Evolutionary conservation across 495 filamentous ascomycete genomes (phyloP).

Genomic region (Penicillium macrosclerotiorum): DNA sequence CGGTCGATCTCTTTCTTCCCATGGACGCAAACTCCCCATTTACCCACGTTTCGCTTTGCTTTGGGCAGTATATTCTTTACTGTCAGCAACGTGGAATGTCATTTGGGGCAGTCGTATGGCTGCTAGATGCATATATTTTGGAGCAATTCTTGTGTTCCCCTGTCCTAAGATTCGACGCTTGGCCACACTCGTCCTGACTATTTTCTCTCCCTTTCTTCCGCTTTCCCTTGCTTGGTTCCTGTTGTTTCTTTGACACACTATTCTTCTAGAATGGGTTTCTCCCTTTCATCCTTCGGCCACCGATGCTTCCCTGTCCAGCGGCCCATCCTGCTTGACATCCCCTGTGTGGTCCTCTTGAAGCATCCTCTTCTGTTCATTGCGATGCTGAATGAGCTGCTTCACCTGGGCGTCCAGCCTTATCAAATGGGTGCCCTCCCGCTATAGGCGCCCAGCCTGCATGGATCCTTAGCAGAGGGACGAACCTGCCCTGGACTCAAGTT

Average conservation of each 20-base stretch:
- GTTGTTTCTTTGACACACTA: background rate
- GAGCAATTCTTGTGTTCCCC: too few relatives aligned
- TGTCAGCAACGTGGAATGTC: too few relatives aligned
- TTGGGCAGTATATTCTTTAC: conserved; percentile 7
- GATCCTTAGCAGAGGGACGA: conserved; percentile 8
- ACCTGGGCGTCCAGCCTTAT: conserved; percentile 6
- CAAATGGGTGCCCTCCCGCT: conserved; percentile 1
- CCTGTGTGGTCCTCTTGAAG: too few relatives aligned
- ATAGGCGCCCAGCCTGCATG: conserved; percentile 5
- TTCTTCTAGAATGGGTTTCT: background rate
- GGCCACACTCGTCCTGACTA: background rate
- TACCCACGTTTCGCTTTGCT: conserved; percentile 11
- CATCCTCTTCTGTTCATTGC: background rate
- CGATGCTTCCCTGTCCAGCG: background rate
- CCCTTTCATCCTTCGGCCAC: background rate
- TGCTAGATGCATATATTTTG: too few relatives aligned
- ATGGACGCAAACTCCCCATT: conserved; percentile 8
- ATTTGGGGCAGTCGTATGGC: too few relatives aligned
- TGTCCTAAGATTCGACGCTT: background rate
- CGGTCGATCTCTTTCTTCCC: conserved; percentile 19
- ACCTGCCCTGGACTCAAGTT: too few relatives aligned
- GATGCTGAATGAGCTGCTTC: conserved; percentile 5
- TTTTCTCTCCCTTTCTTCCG: background rate
- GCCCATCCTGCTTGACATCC: background rate
- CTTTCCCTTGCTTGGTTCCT: background rate